These are phyloP conservation scores for Fragilaria radians DNA, from an alignment of 108 stramenopile genomes.

Conservation along the genomic window DNA sequence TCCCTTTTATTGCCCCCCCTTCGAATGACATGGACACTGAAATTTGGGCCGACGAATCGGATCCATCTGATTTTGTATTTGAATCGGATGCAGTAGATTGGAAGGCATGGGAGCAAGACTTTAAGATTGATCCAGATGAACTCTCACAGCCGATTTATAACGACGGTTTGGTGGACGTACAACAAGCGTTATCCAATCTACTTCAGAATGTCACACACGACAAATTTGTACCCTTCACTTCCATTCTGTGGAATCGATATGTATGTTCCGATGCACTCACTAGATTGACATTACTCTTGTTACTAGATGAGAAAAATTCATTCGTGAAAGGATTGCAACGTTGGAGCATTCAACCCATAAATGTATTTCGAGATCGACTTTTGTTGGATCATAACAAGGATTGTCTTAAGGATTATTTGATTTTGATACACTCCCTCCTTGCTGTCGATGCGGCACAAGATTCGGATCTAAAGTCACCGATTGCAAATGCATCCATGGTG, in stretches of 20 bases:
- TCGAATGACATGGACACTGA: slow-evolving; percentile 13
- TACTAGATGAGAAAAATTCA: background rate
- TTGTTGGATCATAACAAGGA: slow-evolving; percentile 4
- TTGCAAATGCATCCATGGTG: slow-evolving; percentile 30
- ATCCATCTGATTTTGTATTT: slow-evolving; percentile 41
- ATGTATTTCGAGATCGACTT: slow-evolving; percentile 34
- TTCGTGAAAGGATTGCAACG: background rate
- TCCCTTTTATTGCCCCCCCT: background rate
- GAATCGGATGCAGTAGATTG: slow-evolving; percentile 14
- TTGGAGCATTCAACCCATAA: slow-evolving; percentile 23
- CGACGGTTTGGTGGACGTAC: slow-evolving; percentile 3
- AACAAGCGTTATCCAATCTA: slow-evolving; percentile 1
- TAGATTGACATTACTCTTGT: slow-evolving; percentile 8
- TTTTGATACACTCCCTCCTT: slow-evolving; percentile 24
- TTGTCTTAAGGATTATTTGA: slow-evolving; percentile 12
- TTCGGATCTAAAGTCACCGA: background rate
- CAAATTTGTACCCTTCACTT: slow-evolving; percentile 4
- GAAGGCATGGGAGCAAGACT: slow-evolving; percentile 1
- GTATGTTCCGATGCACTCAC: slow-evolving; percentile 7
- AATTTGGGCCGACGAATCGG: slow-evolving; percentile 40
- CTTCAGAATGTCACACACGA: slow-evolving; percentile 20
- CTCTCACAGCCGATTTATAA: slow-evolving; percentile 1
- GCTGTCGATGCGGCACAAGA: slow-evolving; percentile 26
- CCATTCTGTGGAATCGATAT: slow-evolving; percentile 1
- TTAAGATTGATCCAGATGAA: slow-evolving; percentile 12